Evolutionary conservation across 345 rosid species (phyloP).

Genomic region (Gossypium anomalum): DNA sequence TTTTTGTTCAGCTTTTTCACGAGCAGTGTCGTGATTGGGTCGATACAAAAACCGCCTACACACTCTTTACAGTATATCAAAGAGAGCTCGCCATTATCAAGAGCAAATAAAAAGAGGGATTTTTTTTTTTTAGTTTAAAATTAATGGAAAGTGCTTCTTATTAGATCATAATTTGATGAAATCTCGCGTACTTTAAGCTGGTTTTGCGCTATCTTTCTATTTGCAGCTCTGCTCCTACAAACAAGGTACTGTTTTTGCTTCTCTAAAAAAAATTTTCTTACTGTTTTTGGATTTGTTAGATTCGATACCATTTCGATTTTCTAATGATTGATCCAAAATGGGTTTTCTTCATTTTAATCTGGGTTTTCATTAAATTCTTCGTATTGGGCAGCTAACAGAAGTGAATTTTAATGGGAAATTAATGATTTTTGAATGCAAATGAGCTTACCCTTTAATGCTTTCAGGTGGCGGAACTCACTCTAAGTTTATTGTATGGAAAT

Average conservation of each 20-base stretch:
- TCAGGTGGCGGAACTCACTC: not conserved
- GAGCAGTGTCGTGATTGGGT: constrained; percentile 50
- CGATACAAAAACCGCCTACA: constrained; percentile 36
- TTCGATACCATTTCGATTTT: constrained; percentile 19
- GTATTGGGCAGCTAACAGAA: constrained; percentile 15
- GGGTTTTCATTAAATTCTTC: constrained; percentile 27
- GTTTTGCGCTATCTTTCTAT: constrained; percentile 21
- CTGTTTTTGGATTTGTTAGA: constrained; percentile 18
- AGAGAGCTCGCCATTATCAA: constrained; percentile 2
- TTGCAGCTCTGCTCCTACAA: constrained; percentile 14
- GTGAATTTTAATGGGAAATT: constrained; percentile 13
- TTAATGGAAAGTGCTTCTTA: not conserved
- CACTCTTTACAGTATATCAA: constrained; percentile 12
- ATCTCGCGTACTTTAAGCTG: constrained; percentile 21
- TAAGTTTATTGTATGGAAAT: constrained; percentile 10
- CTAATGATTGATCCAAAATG: constrained; percentile 24
- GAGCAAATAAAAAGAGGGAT: not conserved
- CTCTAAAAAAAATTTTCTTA: not conserved
- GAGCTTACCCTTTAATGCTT: constrained; percentile 11
- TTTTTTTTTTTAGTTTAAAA: not conserved
- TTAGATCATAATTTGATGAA: constrained; percentile 14
- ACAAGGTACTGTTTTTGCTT: constrained; percentile 29
- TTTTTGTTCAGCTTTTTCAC: constrained; percentile 24
- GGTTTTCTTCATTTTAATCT: constrained; percentile 13
- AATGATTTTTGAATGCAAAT: constrained; percentile 14